Conservation (phyloP, 441 rosid genomes). For the Aleurites moluccanus region DNA sequence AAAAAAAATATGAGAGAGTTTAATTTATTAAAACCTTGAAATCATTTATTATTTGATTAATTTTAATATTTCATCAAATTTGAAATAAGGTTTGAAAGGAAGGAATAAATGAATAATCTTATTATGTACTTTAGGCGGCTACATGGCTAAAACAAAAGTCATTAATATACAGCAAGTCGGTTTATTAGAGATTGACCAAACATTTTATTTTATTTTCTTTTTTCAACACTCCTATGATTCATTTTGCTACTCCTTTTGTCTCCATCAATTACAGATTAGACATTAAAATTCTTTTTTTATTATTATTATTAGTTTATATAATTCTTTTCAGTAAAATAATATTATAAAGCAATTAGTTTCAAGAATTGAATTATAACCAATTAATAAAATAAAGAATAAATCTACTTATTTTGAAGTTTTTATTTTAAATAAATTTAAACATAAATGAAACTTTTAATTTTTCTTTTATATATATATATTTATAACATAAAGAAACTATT, state of each 20-base stretch:
- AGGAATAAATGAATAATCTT: background rate
- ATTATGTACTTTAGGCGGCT: background rate
- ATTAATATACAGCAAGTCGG: background rate
- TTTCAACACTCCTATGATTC: background rate
- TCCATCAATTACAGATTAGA: constrained; percentile 21
- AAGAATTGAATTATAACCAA: too few relatives aligned
- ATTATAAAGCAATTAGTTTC: too few relatives aligned
- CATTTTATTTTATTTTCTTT: background rate
- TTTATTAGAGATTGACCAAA: background rate
- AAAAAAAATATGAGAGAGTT: too few relatives aligned
- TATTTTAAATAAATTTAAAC: too few relatives aligned
- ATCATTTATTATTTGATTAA: background rate
- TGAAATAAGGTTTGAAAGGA: background rate
- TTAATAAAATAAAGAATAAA: too few relatives aligned
- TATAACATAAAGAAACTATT: background rate
- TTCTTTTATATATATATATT: too few relatives aligned
- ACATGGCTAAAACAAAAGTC: background rate
- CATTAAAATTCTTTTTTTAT: background rate
- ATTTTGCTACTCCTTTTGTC: constrained; percentile 20
- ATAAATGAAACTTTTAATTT: too few relatives aligned
- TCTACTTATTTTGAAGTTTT: too few relatives aligned
- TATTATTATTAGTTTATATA: background rate
- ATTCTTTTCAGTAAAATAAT: background rate
- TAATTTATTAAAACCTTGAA: background rate
- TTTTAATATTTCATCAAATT: background rate